A percentile compares a stretch with the other conserved stretches of the same genome.
Conservation (phyloP, 805 yeast species). For the Maudiozyma serrabonitensis region DNA sequence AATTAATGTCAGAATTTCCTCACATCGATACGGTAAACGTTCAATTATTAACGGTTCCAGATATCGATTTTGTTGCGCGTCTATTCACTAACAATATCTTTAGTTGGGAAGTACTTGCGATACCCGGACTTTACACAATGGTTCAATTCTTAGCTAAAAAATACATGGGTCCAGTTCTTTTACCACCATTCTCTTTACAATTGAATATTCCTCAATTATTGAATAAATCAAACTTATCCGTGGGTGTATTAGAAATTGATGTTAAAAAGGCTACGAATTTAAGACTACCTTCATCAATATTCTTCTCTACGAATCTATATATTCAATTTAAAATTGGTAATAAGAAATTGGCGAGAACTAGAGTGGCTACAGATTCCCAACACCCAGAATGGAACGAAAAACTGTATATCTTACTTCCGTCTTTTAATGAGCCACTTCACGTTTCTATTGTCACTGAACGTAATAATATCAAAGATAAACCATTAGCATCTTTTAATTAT, state of each 20-base stretch:
- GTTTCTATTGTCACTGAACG: slow-evolving; percentile 67
- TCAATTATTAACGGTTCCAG: slow-evolving; percentile 74
- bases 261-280: slow-evolving; percentile 56
- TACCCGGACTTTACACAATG: slow-evolving; percentile 79
- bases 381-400: slow-evolving; percentile 82
- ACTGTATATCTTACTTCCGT: slow-evolving; percentile 53
- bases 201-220: slow-evolving; percentile 80
- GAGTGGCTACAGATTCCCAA: slow-evolving; percentile 49
- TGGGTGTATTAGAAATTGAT: slow-evolving; percentile 71
- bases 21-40: slow-evolving; percentile 84
- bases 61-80: slow-evolving; percentile 70
- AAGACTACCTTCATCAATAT: slow-evolving; percentile 42
- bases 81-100: slow-evolving; percentile 66
- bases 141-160: slow-evolving; percentile 76
- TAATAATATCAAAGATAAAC: slow-evolving; percentile 59
- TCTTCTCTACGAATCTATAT: slow-evolving; percentile 81
- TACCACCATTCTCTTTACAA: slow-evolving; percentile 84
- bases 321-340: slow-evolving; percentile 55
- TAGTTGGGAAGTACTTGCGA: slow-evolving; percentile 72
- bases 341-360: slow-evolving; percentile 53
- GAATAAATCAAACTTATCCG: slow-evolving; percentile 76
- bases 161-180: slow-evolving; percentile 77
- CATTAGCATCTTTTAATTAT: slow-evolving; percentile 62
- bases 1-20: slow-evolving; percentile 83
- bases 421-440: slow-evolving; percentile 71